A percentile compares a stretch with the other conserved stretches of the same genome.
Evolutionary conservation across 2,329 filamentous ascomycete genomes (phyloP).

Genomic region (Aspergillus sp.): DNA sequence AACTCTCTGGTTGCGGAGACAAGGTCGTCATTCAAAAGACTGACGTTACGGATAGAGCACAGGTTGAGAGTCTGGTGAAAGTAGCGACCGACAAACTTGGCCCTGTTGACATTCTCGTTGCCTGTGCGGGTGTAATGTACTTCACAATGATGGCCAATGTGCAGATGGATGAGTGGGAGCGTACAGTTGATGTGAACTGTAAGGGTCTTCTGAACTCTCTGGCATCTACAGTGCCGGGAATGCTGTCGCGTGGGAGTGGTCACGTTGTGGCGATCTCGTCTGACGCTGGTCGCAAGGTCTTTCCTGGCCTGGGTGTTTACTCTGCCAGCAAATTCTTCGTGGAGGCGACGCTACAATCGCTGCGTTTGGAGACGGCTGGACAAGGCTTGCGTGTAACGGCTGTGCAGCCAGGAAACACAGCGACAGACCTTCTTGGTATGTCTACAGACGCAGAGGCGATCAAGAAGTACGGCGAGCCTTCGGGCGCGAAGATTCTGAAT

Average conservation of each 20-base stretch:
- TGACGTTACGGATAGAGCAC: slow-evolving; percentile 69
- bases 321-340: slow-evolving; percentile 85
- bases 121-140: slow-evolving; percentile 85
- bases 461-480: slow-evolving; percentile 77
- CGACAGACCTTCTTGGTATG: slow-evolving; percentile 74
- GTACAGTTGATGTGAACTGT: slow-evolving; percentile 84
- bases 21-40: slow-evolving; percentile 72
- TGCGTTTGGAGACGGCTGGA: slow-evolving; percentile 77
- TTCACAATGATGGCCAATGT: slow-evolving; percentile 84
- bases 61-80: slow-evolving; percentile 69
- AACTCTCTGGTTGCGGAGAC: slow-evolving; percentile 60
- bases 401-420: slow-evolving; percentile 77
- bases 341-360: slow-evolving; percentile 75
- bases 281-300: slow-evolving; percentile 79
- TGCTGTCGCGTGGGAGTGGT: slow-evolving; percentile 70
- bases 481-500: slow-evolving; percentile 75
- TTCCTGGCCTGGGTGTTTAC: slow-evolving; percentile 80
- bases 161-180: slow-evolving; percentile 76
- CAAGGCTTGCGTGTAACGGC: slow-evolving; percentile 73
- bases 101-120: slow-evolving; percentile 76
- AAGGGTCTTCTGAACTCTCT: slow-evolving; percentile 78
- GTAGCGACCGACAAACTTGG: slow-evolving; percentile 67
- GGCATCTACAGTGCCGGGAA: slow-evolving; percentile 69
- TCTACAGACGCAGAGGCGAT: slow-evolving; percentile 76
- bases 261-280: slow-evolving; percentile 83